Conservation (phyloP, 768 basidiomycete species). For the Hemileccinum impolitum region DNA sequence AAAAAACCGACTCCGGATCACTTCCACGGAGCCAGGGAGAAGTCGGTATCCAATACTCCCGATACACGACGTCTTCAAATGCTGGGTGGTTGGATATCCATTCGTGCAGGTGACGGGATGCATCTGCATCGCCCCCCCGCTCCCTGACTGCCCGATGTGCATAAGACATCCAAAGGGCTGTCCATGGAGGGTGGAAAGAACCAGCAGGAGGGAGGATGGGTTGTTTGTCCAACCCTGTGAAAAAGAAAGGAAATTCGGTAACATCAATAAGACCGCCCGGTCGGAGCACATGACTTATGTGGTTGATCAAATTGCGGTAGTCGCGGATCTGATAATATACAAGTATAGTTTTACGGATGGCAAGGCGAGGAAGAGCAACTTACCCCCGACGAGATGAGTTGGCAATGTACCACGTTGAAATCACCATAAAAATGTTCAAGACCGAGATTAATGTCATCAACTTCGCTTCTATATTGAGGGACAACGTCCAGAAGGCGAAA, state of each 20-base stretch:
- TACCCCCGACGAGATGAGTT: slow-evolving; percentile 71
- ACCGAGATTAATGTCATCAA: slow-evolving; percentile 83
- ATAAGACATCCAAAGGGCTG: slow-evolving; percentile 60
- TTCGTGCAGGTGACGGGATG: slow-evolving; percentile 49
- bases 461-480: slow-evolving; percentile 56
- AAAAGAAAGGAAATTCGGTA: slow-evolving; percentile 65
- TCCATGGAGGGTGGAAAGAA: slow-evolving; percentile 50
- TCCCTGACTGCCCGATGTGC: slow-evolving; percentile 49
- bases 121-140: slow-evolving; percentile 62
- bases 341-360: slow-evolving; percentile 14
- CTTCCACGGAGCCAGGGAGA: slow-evolving; percentile 43
- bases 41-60: slow-evolving; percentile 62
- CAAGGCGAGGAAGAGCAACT: slow-evolving; percentile 29
- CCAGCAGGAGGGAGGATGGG: slow-evolving; percentile 43
- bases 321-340: slow-evolving; percentile 55
- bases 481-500: slow-evolving; percentile 3
- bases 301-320: slow-evolving; percentile 59
- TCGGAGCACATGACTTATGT: slow-evolving; percentile 62
- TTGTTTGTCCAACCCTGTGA: slow-evolving; percentile 51
- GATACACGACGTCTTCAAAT: slow-evolving; percentile 57
- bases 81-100: slow-evolving; percentile 54
- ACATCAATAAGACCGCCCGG: slow-evolving; percentile 68
- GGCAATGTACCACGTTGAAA: slow-evolving; percentile 73
- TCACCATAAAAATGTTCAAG: slow-evolving; percentile 78
- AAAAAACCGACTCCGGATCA: slow-evolving; percentile 26